Conservation (phyloP, 495 filamentous ascomycete species). For the Penicillium canescens region DNA sequence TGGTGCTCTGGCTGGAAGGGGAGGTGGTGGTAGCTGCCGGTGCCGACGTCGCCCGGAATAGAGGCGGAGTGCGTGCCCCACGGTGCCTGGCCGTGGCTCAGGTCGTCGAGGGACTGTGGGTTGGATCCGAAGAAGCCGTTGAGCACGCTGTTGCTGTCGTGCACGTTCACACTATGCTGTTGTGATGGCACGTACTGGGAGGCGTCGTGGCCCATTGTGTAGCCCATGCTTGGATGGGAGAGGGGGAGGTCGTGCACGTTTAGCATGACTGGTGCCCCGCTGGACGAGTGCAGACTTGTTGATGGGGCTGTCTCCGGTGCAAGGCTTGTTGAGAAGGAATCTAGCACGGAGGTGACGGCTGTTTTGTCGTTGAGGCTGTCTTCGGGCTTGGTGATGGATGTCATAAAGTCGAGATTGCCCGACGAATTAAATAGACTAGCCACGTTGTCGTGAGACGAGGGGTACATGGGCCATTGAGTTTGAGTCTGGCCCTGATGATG, state of each 20-base stretch:
- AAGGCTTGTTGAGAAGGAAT: conserved; percentile 37
- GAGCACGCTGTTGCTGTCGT: conserved; percentile 39
- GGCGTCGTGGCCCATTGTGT: conserved; percentile 33
- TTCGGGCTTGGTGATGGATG: conserved; percentile 38
- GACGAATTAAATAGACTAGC: conserved; percentile 38
- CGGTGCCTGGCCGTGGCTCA: conserved; percentile 34
- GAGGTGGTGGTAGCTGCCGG: conserved; percentile 37
- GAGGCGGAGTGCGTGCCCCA: conserved; percentile 38
- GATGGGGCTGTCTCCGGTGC: conserved; percentile 36
- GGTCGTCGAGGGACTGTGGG: conserved; percentile 39
- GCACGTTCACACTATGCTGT: conserved; percentile 29
- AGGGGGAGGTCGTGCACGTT: conserved; percentile 43
- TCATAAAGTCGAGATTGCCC: conserved; percentile 38
- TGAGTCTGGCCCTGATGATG: conserved; percentile 32
- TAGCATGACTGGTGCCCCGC: conserved; percentile 37
- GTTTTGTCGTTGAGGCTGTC: conserved; percentile 41
- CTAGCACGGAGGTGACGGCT: conserved; percentile 41
- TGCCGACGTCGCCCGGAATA: conserved; percentile 33
- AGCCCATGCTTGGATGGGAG: conserved; percentile 35
- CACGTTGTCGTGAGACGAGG: conserved; percentile 37
- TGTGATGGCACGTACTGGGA: conserved; percentile 40
- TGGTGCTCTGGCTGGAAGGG: conserved; percentile 38
- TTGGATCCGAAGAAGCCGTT: conserved; percentile 35
- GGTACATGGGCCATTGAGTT: conserved; percentile 41
- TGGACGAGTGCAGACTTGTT: conserved; percentile 29